Base-by-base conservation (phyloP, 208 protist genomes). In the Crithidia fasciculata region DNA sequence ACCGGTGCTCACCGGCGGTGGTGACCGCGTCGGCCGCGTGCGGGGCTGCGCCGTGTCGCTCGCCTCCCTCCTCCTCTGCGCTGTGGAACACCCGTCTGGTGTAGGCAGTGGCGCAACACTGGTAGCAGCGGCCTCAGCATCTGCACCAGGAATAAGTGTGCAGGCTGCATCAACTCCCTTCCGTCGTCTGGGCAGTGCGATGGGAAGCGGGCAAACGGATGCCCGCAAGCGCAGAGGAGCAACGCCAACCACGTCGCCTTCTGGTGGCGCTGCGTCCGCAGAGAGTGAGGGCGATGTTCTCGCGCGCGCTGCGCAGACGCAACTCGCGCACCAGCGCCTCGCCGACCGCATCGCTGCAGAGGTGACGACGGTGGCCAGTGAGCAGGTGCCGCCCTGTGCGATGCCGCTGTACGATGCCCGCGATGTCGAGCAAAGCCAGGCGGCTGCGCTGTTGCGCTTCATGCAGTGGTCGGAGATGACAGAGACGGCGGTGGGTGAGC, bases 341-440 rank as follows among this genome's bases (percentile, higher is more conserved):
- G 68, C 39, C 13, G 15, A 39, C 13, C 59, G 59, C 40, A 44
- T 78, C 8, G 65, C 71, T n/a, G 28, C 13, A 3, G 74, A 67
- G 57, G 45, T 18, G 2, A 13, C 44, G 7, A 74, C 59, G 4
- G 45, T 79, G 18, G 74, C 74, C 0, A 60, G 45, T n/a, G 74
- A 69, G 61, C 74, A 79, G 61, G 74, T 74, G 50, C 55, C 39
- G 47, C 28, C 18, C 36, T 79, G 74, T 19, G 49, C 16, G 6
- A 73, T 79, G 59, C 60, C 60, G 18, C 6, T 69, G 10, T 72
- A 78, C 72, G 61, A 18, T 19, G 16, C 55, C 0, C 57, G 15
- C 2, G 65, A 78, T 6, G 65, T 78, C n/a, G 40, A 18, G 15
- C 56, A 54, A 16, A 78, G 72, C 28, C 63, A 68, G 58, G 40